Evolutionary conservation across 139 green algal species (phyloP).

Genomic region (Closterium sp.): DNA sequence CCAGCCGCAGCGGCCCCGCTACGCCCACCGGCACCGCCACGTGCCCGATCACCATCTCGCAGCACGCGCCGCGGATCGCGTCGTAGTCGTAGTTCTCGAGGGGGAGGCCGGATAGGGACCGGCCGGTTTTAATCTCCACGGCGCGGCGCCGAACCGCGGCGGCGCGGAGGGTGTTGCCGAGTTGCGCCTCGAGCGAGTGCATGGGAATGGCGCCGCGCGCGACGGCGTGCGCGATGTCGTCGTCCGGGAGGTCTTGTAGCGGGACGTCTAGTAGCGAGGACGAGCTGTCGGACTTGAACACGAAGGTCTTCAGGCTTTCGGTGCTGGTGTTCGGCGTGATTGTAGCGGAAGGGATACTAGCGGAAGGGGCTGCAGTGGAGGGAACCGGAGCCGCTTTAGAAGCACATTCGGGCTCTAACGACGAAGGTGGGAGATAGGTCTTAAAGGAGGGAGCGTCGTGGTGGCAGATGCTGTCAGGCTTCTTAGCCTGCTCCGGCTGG

Average conservation of each 20-base stretch:
- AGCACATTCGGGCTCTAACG: too few relatives aligned
- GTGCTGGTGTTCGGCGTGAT: too few relatives aligned
- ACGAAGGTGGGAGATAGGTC: too few relatives aligned
- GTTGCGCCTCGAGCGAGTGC: conserved; percentile 32
- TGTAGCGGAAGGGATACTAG: too few relatives aligned
- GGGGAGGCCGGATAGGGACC: conserved; percentile 19
- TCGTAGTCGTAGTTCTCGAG: conserved; percentile 31
- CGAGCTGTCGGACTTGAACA: too few relatives aligned
- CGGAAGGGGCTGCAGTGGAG: too few relatives aligned
- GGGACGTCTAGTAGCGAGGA: too few relatives aligned
- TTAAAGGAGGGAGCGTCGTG: too few relatives aligned
- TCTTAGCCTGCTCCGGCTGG: too few relatives aligned
- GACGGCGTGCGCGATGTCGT: conserved; percentile 23
- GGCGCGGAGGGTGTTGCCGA: conserved; percentile 33
- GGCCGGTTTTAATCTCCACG: conserved; percentile 35
- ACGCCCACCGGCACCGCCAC: conserved; percentile 46
- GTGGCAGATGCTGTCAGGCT: too few relatives aligned
- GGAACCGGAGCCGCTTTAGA: too few relatives aligned
- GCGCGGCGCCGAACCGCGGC: conserved; percentile 26
- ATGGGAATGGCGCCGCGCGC: conserved; percentile 18
- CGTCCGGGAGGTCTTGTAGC: neutral
- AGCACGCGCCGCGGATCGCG: conserved; percentile 36
- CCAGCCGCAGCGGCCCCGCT: conserved; percentile 42
- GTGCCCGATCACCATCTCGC: conserved; percentile 53
- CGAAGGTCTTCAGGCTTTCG: too few relatives aligned